Evolutionary conservation across 1,284 basidiomycete species (phyloP).

Genomic region (Mycena citricolor): DNA sequence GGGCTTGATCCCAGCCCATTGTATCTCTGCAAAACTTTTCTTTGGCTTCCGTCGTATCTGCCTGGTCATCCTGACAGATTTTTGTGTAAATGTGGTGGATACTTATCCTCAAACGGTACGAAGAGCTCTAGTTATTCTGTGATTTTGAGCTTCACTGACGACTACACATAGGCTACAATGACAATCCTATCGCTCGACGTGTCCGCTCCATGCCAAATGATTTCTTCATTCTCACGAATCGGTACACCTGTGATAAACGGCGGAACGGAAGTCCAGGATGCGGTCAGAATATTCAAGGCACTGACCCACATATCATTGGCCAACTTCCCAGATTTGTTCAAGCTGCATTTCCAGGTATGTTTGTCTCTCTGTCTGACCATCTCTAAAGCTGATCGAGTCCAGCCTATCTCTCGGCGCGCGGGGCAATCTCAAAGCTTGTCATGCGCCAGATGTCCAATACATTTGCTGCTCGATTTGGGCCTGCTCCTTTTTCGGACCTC

Average conservation of each 20-base stretch:
- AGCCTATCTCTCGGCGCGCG: constrained; percentile 19
- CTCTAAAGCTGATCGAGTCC: not conserved
- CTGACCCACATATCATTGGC: constrained; percentile 12
- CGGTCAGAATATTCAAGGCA: constrained; percentile 12
- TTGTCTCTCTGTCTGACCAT: not conserved
- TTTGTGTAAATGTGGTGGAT: not conserved
- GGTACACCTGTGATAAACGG: constrained; percentile 14
- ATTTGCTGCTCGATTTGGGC: constrained; percentile 20
- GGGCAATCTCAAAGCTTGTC: constrained; percentile 19
- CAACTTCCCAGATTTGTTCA: constrained; percentile 20
- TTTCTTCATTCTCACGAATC: constrained; percentile 23
- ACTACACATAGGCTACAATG: constrained; percentile 21
- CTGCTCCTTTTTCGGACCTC: constrained; percentile 18
- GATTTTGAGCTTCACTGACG: not conserved
- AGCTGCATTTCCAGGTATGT: constrained; percentile 22
- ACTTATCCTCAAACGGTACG: not conserved
- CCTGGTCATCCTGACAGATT: not conserved
- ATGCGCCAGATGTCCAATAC: constrained; percentile 14
- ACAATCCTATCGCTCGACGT: constrained; percentile 22
- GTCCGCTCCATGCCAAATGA: constrained; percentile 15
- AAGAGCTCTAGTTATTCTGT: no score
- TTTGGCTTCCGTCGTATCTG: constrained; percentile 2
- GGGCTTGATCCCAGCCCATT: no score
- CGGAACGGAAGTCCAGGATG: constrained; percentile 6
- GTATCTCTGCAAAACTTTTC: not conserved